Conservation (phyloP, 768 basidiomycete genomes). For the Leccinum uliginosum region DNA sequence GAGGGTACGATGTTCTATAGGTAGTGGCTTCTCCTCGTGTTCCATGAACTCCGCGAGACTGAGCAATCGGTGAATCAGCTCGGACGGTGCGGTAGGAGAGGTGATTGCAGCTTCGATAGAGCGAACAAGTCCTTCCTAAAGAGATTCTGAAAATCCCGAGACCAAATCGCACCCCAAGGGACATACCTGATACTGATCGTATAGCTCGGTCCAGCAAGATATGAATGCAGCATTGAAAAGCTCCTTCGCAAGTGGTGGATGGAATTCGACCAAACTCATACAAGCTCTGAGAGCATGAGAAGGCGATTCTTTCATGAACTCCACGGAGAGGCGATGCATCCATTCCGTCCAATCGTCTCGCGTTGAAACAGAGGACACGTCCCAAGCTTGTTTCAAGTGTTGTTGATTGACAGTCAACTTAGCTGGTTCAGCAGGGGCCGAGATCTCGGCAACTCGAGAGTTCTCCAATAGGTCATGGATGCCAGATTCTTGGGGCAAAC, state of each 20-base stretch:
- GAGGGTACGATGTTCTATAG: constrained; percentile 88
- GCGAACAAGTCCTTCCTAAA: constrained; percentile 88
- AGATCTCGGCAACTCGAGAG: constrained; percentile 62
- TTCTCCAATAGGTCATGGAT: constrained; percentile 68
- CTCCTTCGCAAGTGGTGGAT: constrained; percentile 87
- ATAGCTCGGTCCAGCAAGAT: constrained; percentile 95
- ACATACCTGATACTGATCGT: constrained; percentile 89
- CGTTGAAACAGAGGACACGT: constrained; percentile 69
- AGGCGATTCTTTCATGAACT: constrained; percentile 97
- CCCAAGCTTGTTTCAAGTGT: constrained; percentile 96
- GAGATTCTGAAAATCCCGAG: constrained; percentile 5
- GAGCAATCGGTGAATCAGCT: constrained; percentile 85
- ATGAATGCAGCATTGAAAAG: constrained; percentile 98
- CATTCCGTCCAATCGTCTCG: constrained; percentile 93
- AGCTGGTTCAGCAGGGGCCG: constrained; percentile 80
- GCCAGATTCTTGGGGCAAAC: constrained; percentile 80
- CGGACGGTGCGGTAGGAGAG: constrained; percentile 72
- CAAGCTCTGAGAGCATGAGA: constrained; percentile 97
- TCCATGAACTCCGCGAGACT: constrained; percentile 99
- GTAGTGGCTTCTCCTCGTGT: constrained; percentile 93
- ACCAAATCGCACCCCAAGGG: background rate
- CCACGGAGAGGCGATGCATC: constrained; percentile 89
- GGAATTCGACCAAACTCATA: constrained; percentile 88
- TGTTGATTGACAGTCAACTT: constrained; percentile 96
- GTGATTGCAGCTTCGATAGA: constrained; percentile 85